Conservation (phyloP, 257 asterid genomes). For the Jasminum sambac region DNA sequence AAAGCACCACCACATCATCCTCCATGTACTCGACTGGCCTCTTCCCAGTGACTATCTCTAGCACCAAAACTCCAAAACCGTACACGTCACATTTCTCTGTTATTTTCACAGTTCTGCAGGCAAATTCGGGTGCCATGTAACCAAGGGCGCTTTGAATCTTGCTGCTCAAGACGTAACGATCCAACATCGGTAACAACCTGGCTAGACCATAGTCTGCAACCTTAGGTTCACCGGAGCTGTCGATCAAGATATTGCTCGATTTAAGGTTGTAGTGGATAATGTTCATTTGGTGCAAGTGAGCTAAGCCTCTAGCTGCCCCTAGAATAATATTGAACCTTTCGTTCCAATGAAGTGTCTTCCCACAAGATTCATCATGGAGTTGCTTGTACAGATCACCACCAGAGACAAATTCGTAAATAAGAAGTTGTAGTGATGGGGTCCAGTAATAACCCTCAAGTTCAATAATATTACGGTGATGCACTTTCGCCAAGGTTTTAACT, state of each 20-base stretch:
- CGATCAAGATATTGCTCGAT: constrained; percentile 75
- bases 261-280: constrained; percentile 82
- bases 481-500: constrained; percentile 63
- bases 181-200: constrained; percentile 67
- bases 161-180: constrained; percentile 78
- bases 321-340: constrained; percentile 69
- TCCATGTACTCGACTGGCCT: constrained; percentile 95
- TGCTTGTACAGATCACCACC: constrained; percentile 80
- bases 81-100: constrained; percentile 88
- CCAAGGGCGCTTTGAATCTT: constrained; percentile 93
- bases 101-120: constrained; percentile 80
- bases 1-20: constrained; percentile 84
- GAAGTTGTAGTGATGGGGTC: constrained; percentile 86
- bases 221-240: constrained; percentile 65
- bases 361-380: constrained; percentile 66
- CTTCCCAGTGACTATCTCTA: constrained; percentile 75
- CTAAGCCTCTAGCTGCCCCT: constrained; percentile 75
- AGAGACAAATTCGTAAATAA: constrained; percentile 68
- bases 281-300: constrained; percentile 71
- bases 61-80: constrained; percentile 74
- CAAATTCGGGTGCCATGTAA: constrained; percentile 93
- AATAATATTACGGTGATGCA: constrained; percentile 61
- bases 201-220: constrained; percentile 85
- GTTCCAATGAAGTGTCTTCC: constrained; percentile 59
- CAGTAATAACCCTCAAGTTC: constrained; percentile 85